Evolutionary conservation across 2,329 filamentous ascomycete genomes (phyloP).

Genomic region (Fusarium proliferatum): DNA sequence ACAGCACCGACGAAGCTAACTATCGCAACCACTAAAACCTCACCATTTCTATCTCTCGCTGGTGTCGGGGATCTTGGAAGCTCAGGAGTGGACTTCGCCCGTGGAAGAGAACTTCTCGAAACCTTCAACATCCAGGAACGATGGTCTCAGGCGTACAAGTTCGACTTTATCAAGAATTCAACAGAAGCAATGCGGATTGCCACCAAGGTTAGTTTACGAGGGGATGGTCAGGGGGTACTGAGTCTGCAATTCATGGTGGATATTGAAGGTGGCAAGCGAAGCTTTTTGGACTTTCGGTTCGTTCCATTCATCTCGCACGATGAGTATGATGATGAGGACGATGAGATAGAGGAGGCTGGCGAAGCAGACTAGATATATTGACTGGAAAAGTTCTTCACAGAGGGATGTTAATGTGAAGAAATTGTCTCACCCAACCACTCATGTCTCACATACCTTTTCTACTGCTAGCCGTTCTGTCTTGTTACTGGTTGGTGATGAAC

Average conservation of each 20-base stretch:
- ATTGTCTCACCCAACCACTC: not conserved
- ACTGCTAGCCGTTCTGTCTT: not conserved
- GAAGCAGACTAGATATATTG: constrained; percentile 17
- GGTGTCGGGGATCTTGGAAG: constrained; percentile 68
- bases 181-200: constrained; percentile 92
- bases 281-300: constrained; percentile 86
- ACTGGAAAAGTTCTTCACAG: not conserved
- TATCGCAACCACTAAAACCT: constrained; percentile 70
- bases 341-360: constrained; percentile 35
- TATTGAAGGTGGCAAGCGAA: constrained; percentile 74
- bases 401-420: constrained; percentile 5
- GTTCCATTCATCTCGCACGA: constrained; percentile 77
- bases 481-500: not conserved
- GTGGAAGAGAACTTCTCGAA: constrained; percentile 75
- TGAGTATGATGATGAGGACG: constrained; percentile 51
- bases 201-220: constrained; percentile 90
- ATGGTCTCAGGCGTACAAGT: constrained; percentile 83
- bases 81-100: constrained; percentile 74
- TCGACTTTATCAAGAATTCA: constrained; percentile 85
- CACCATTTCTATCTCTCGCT: constrained; percentile 80
- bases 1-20: constrained; percentile 80
- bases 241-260: constrained; percentile 98
- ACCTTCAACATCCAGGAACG: constrained; percentile 73
- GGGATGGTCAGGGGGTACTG: constrained; percentile 88
- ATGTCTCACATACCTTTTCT: not conserved